These are phyloP conservation scores for Fereydounia khargensis DNA, from an alignment of 1,284 basidiomycete species.

Conservation along the genomic window DNA sequence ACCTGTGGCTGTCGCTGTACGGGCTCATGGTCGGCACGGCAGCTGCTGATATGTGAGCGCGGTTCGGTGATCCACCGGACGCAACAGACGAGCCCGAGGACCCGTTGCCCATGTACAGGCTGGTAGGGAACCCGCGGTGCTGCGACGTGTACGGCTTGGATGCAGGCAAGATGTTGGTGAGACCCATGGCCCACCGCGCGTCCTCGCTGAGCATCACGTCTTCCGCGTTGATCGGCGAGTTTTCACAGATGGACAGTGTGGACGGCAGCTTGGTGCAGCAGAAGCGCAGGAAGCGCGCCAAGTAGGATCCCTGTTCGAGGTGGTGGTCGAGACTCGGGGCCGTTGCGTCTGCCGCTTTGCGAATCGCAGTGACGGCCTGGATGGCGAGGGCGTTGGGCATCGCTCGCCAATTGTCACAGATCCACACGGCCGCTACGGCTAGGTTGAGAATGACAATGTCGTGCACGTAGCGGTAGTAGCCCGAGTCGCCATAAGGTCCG, in stretches of 20 bases:
- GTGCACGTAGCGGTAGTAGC: conserved; percentile 34
- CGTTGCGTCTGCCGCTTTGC: conserved; percentile 29
- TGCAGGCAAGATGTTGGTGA: conserved; percentile 2
- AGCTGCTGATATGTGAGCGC: too few species aligned
- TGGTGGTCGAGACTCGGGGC: conserved; percentile 26
- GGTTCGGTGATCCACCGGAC: too few species aligned
- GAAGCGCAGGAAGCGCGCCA: conserved; percentile 31
- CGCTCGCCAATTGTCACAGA: conserved; percentile 37
- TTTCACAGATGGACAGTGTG: conserved; percentile 37
- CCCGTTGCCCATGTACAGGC: too few species aligned
- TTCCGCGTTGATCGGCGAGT: conserved; percentile 32
- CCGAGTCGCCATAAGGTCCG: conserved; percentile 24
- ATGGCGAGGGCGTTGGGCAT: conserved; percentile 33
- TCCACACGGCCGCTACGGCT: conserved; percentile 33
- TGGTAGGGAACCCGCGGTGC: too few species aligned
- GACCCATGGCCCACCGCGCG: conserved; percentile 30
- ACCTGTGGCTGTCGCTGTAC: not conserved
- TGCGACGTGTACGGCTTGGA: too few species aligned
- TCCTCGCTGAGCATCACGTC: conserved; percentile 31
- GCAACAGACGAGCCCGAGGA: too few species aligned
- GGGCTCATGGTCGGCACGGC: too few species aligned
- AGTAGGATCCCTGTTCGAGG: conserved; percentile 29
- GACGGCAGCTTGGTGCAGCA: conserved; percentile 37
- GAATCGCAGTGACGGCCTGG: conserved; percentile 22
- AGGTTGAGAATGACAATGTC: conserved; percentile 40